Percentiles rank a stretch among this genome's conserved stretches.
phyloP scores from a whole-genome alignment of 495 filamentous ascomycete species.

The Chaetomium fimeti region DNA sequence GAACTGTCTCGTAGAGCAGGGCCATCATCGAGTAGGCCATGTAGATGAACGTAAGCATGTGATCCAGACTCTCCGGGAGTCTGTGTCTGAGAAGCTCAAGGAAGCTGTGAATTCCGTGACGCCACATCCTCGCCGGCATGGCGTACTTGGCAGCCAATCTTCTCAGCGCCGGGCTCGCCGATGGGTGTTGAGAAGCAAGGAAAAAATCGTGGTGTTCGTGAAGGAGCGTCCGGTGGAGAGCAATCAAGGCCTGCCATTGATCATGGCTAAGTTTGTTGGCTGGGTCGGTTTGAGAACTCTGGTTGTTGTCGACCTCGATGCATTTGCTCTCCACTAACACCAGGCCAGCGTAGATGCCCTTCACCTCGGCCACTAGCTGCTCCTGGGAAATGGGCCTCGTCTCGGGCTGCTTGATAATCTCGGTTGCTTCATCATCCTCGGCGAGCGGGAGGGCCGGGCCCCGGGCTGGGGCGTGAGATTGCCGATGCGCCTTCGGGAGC shows the following conservation, averaged over 20 bases:
- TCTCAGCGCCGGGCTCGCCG: slow-evolving; percentile 58
- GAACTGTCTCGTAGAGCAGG: slow-evolving; percentile 71
- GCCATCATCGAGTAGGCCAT: slow-evolving; percentile 81
- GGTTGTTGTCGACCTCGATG: slow-evolving; percentile 66
- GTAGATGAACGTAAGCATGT: slow-evolving; percentile 81
- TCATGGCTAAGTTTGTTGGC: slow-evolving; percentile 51
- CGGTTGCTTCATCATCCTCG: slow-evolving; percentile 17
- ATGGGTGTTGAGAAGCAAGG: slow-evolving; percentile 71
- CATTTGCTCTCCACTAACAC: slow-evolving; percentile 80
- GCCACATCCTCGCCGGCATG: slow-evolving; percentile 83
- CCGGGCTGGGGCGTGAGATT: slow-evolving; percentile 9
- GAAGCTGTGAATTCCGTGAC: slow-evolving; percentile 62
- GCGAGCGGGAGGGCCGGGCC: neutral
- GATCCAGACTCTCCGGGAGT: slow-evolving; percentile 67
- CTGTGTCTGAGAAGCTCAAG: slow-evolving; percentile 69
- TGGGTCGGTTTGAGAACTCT: slow-evolving; percentile 45
- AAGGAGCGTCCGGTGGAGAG: slow-evolving; percentile 66
- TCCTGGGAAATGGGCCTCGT: slow-evolving; percentile 72
- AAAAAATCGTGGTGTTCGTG: slow-evolving; percentile 80
- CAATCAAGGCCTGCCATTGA: slow-evolving; percentile 73
- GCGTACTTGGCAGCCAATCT: slow-evolving; percentile 65
- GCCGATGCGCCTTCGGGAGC: slow-evolving; percentile 17
- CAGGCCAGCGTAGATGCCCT: slow-evolving; percentile 72
- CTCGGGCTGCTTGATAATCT: slow-evolving; percentile 56
- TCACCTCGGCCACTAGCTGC: slow-evolving; percentile 67